Percentiles rank a stretch among this genome's conserved stretches.
phyloP scores from a whole-genome alignment of 2,329 filamentous ascomycete species.

The Aspergillus fructus region DNA sequence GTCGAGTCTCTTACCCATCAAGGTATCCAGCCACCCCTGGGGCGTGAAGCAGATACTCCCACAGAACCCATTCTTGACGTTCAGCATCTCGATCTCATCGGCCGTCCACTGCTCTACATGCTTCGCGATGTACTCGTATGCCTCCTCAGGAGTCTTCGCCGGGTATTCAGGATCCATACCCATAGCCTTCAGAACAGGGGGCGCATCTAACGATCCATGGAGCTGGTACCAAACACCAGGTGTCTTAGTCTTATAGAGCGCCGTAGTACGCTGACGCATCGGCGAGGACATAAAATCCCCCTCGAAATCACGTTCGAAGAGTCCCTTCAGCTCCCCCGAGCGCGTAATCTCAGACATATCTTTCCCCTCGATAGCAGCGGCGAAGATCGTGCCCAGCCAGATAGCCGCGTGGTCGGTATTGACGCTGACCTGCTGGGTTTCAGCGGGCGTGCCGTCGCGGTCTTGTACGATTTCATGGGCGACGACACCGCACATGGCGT shows the following conservation, averaged over 20 bases:
- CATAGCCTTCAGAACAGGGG: conserved; percentile 19
- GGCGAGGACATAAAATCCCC: conserved; percentile 28
- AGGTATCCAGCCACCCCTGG: neutral
- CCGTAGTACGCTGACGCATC: conserved; percentile 30
- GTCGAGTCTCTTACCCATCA: neutral
- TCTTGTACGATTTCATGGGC: conserved; percentile 40
- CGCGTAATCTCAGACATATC: conserved; percentile 29
- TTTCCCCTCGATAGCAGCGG: conserved; percentile 41
- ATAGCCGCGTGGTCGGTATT: conserved; percentile 50
- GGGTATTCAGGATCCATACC: neutral
- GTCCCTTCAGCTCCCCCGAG: conserved; percentile 27
- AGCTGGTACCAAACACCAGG: conserved; percentile 51
- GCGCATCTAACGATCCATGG: conserved; percentile 50
- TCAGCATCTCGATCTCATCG: conserved; percentile 46
- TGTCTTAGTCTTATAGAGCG: conserved; percentile 51
- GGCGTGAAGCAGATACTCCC: conserved; percentile 37
- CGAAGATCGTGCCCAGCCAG: conserved; percentile 45
- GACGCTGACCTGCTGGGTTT: conserved; percentile 33
- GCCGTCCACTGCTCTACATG: conserved; percentile 35
- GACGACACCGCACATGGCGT: conserved; percentile 47
- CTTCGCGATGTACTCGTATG: conserved; percentile 27
- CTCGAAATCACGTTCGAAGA: conserved; percentile 40
- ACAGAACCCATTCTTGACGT: conserved; percentile 43
- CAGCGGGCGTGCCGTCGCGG: conserved; percentile 17
- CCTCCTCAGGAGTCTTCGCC: neutral